Evolutionary conservation across 176 grass and related monocot genomes (phyloP).

Genomic region (Ampelocalamus luodianensis): DNA sequence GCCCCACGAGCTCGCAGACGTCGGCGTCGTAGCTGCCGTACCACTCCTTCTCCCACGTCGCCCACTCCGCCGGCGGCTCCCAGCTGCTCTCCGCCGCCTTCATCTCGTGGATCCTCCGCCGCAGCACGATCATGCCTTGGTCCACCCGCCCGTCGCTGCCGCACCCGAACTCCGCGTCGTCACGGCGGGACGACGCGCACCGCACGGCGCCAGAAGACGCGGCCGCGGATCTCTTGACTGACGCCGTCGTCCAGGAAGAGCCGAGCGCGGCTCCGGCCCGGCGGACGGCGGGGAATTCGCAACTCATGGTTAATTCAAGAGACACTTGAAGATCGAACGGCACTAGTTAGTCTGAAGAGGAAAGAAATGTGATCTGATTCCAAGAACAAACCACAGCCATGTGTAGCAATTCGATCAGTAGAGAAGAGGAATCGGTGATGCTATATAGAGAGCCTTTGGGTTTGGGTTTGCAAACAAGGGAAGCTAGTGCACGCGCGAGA

Average conservation of each 20-base stretch:
- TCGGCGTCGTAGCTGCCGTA: slow-evolving; percentile 56
- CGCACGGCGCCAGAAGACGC: neutral
- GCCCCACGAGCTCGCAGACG: slow-evolving; percentile 47
- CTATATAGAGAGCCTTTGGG: too few relatives aligned
- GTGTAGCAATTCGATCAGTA: too few relatives aligned
- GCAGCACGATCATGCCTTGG: slow-evolving; percentile 56
- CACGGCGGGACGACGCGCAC: neutral
- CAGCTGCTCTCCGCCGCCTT: slow-evolving; percentile 50
- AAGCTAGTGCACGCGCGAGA: too few relatives aligned
- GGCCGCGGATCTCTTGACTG: neutral
- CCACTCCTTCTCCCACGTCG: slow-evolving; percentile 65
- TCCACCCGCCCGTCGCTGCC: slow-evolving; percentile 28
- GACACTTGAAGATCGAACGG: too few relatives aligned
- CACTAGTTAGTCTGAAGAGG: too few relatives aligned
- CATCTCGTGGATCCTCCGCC: slow-evolving; percentile 59
- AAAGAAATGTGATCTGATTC: too few relatives aligned
- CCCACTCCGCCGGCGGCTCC: slow-evolving; percentile 52
- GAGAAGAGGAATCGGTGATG: too few relatives aligned
- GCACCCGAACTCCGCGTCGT: slow-evolving; percentile 34
- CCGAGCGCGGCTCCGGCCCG: neutral
- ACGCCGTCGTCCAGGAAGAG: neutral
- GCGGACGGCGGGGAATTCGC: neutral
- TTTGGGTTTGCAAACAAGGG: too few relatives aligned
- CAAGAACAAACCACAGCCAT: too few relatives aligned
- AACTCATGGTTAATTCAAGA: neutral